Percentiles rank a stretch among this genome's conserved stretches.
These are phyloP conservation scores for Blakeslea trispora DNA, from an alignment of 371 early-diverging fungal species.

Conservation along the genomic window DNA sequence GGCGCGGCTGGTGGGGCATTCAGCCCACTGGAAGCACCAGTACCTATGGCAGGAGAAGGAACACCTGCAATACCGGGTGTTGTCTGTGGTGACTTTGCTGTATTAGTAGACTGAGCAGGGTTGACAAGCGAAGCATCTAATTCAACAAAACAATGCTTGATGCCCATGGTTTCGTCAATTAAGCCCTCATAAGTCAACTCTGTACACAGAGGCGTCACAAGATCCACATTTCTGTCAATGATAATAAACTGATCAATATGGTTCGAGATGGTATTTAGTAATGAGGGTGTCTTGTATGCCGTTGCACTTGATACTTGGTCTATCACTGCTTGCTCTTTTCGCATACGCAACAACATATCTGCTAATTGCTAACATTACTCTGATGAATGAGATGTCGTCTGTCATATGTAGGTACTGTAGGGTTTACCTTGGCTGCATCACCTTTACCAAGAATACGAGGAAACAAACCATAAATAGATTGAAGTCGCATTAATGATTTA, in stretches of 20 bases:
- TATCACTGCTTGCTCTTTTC: constrained; percentile 72
- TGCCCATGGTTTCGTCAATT: constrained; percentile 80
- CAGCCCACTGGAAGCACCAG: constrained; percentile 20
- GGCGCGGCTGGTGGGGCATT: constrained; percentile 19
- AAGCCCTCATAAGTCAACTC: constrained; percentile 94
- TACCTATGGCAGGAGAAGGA: no score
- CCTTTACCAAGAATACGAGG: constrained; percentile 92
- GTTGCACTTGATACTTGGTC: constrained; percentile 52
- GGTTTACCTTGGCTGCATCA: constrained; percentile 68
- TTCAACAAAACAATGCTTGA: constrained; percentile 69
- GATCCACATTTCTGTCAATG: constrained; percentile 87
- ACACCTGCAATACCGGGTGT: constrained; percentile 2
- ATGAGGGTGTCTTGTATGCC: constrained; percentile 39
- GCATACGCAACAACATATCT: constrained; percentile 82
- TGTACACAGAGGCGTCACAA: constrained; percentile 89
- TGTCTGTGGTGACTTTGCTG: constrained; percentile 15
- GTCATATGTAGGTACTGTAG: no score
- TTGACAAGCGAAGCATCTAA: constrained; percentile 54
- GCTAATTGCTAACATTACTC: constrained; percentile 56
- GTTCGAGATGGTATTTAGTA: constrained; percentile 58
- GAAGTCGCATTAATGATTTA: constrained; percentile 83
- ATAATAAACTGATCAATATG: constrained; percentile 88
- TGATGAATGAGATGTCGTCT: neutral
- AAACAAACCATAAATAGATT: constrained; percentile 83
- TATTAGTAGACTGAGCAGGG: constrained; percentile 35